A percentile compares a stretch with the other conserved stretches of the same genome.
Evolutionary conservation across 148 eudicot species (phyloP).

Genomic region (Rhododendron griersonianum): DNA sequence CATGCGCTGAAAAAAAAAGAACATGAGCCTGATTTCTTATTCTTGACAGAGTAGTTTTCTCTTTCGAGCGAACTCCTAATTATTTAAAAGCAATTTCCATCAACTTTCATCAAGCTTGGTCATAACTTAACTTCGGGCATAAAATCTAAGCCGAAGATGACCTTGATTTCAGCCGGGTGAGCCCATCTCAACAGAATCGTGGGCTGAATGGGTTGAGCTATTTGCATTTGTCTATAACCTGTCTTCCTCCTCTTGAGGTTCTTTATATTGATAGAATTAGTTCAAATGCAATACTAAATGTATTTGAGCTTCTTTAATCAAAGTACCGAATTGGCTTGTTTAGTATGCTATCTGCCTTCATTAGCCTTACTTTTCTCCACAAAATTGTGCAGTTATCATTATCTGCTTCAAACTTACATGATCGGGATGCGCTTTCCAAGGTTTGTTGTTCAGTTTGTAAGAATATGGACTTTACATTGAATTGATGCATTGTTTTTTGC

Average conservation of each 20-base stretch:
- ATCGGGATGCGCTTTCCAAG: constrained; percentile 86
- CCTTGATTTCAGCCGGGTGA: not conserved
- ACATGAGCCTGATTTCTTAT: not conserved
- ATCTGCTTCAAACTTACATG: constrained; percentile 76
- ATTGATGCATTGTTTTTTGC: constrained; percentile 1
- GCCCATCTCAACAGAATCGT: not conserved
- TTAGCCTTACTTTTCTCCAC: constrained; percentile 5
- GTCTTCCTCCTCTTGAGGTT: not conserved
- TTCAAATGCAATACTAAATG: not conserved
- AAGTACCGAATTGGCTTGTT: constrained; percentile 6
- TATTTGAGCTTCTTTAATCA: not conserved
- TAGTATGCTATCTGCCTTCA: not conserved
- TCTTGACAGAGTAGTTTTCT: not conserved
- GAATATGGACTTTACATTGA: not conserved
- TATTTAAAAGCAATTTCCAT: not conserved
- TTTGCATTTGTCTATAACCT: not conserved
- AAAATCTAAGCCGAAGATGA: not conserved
- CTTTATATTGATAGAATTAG: not conserved
- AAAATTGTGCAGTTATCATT: constrained; percentile 63
- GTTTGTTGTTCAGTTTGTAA: constrained; percentile 38
- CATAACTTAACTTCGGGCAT: not conserved
- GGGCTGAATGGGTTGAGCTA: not conserved
- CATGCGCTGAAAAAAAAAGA: not conserved
- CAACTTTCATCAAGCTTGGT: not conserved
- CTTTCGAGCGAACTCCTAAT: not conserved